Conservation (phyloP, 2,329 filamentous ascomycete genomes). For the Calonectria pteridis region DNA sequence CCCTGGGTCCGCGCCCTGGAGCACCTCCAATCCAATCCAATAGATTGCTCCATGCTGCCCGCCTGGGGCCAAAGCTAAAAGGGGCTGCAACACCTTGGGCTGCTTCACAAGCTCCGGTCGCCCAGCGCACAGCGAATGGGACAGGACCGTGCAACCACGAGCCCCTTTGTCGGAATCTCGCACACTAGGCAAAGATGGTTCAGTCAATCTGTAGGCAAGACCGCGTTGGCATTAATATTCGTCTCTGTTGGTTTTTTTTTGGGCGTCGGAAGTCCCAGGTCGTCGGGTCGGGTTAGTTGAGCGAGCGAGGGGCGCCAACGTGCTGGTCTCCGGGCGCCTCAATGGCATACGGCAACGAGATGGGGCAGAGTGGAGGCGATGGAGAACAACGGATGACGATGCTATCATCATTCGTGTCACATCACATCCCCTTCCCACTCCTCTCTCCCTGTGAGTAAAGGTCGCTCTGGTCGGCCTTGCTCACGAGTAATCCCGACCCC, state of each 20-base stretch:
- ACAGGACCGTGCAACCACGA: constrained; percentile 40
- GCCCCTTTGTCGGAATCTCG: constrained; percentile 25
- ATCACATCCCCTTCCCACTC: neutral
- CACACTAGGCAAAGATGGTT: constrained; percentile 25
- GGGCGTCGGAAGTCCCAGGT: constrained; percentile 30
- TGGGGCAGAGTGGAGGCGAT: neutral
- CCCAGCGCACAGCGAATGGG: constrained; percentile 39
- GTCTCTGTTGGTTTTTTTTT: constrained; percentile 37
- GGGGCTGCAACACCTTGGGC: constrained; percentile 17
- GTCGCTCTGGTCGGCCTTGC: neutral
- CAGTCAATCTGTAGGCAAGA: constrained; percentile 36
- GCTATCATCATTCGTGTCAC: constrained; percentile 13
- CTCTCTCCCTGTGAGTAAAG: neutral
- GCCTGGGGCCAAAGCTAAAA: constrained; percentile 21
- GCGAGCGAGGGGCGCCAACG: constrained; percentile 31
- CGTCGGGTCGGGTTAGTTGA: constrained; percentile 29
- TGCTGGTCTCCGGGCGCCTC: constrained; percentile 29
- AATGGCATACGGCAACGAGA: constrained; percentile 31
- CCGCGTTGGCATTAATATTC: constrained; percentile 36
- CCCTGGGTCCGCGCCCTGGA: constrained; percentile 4
- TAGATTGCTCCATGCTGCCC: constrained; percentile 17
- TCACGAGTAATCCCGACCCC: constrained; percentile 10
- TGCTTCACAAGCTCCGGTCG: constrained; percentile 26
- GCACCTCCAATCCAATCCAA: constrained; percentile 14
- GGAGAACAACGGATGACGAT: neutral